Base-by-base conservation (phyloP, 805 yeast species). In the Candida tibetensis region DNA sequence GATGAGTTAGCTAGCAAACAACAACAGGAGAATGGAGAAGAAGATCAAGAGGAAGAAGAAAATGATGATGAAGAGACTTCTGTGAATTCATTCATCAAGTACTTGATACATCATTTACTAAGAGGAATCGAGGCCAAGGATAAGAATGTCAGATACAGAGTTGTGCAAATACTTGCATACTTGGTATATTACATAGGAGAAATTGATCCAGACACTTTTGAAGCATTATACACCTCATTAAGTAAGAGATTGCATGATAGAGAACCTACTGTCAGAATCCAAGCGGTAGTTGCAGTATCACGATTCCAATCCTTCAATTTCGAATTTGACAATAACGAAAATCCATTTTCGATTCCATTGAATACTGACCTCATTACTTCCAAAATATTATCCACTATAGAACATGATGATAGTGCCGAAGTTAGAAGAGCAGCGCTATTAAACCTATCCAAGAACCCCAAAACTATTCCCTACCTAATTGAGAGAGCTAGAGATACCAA, bases 401-500 rank as follows among this genome's bases (percentile, higher is more conserved):
- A 79, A 51, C 77, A 82, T 52, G 99, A 91, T 60, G 76, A 86
- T 2, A 82, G 83, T 50, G 81, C 96, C 0, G 98, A 93, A 45
- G 96, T 90, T 1, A 73, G 98, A 47, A 72, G 95, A 42, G 89
- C 95, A 0, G 91, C 91, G 0, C 62, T 89, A 51, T 64, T 83
- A 30, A 85, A 88, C 54, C 57, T 91, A 22, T 78, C 73, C 17
- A 82, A 80, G 48, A 74, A 73, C 29, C 49, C 60, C 3, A 47
- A 51, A 1, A 82, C 89, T 0, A 64, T 77, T 14, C 78, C 82
- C 1, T 71, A 68, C 39, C 64, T 88, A 1, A 63, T 89, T 25
- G 93, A 83, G 53, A 73, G 97, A 41, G 95, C 95, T 0, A 73
- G 95, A 40, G 99, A 91, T 59, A 69, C 69, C 3, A 85, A 85